Conservation (phyloP, 2,329 filamentous ascomycete species). For the Penicillium sp. region DNA sequence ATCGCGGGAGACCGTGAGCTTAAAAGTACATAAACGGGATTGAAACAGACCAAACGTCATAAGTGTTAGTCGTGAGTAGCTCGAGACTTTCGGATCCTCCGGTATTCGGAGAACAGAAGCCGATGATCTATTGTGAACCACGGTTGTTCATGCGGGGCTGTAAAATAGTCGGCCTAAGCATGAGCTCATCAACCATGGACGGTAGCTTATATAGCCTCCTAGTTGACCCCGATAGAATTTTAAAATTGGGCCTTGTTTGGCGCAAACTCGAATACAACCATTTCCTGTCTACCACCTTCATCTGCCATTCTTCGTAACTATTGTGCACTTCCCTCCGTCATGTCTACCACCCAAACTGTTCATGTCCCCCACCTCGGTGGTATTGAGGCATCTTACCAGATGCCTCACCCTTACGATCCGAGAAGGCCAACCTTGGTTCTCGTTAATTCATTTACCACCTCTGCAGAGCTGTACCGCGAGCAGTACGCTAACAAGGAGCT, state of each 20-base stretch:
- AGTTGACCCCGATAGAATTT: not conserved
- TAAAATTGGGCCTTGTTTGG: not conserved
- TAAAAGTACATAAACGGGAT: not conserved
- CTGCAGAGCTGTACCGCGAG: conserved; percentile 42
- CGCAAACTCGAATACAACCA: not conserved
- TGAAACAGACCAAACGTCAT: not conserved
- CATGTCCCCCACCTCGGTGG: conserved; percentile 3
- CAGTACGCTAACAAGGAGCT: conserved; percentile 40
- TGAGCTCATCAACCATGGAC: not conserved
- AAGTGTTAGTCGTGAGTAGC: not conserved
- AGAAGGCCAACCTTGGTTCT: conserved; percentile 52
- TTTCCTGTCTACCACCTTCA: not conserved
- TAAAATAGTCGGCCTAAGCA: not conserved
- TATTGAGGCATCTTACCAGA: conserved; percentile 36
- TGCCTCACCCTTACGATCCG: conserved; percentile 48
- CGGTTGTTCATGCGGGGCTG: not conserved
- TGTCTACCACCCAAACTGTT: conserved; percentile 1
- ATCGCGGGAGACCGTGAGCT: not conserved
- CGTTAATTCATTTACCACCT: conserved; percentile 52
- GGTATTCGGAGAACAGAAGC: not conserved
- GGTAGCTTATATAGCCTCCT: not conserved
- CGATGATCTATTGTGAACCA: not conserved
- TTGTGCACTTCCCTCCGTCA: not conserved
- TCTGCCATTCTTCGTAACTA: not conserved
- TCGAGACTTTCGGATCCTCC: not conserved